Evolutionary conservation across 345 rosid genomes (phyloP).

Genomic region (Citrus medica): DNA sequence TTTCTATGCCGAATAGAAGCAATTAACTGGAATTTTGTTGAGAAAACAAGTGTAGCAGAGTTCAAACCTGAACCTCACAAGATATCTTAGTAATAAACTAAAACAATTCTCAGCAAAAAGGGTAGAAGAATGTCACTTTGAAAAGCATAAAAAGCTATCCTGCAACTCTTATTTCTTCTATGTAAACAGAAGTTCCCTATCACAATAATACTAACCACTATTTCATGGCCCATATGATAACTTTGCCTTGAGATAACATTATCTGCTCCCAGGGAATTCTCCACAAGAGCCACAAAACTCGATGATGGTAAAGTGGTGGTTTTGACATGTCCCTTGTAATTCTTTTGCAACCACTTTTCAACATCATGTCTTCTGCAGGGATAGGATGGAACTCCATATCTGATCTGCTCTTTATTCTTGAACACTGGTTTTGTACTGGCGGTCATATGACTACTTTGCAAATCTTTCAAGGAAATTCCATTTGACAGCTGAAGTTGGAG

Average conservation of each 20-base stretch:
- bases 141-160: background rate
- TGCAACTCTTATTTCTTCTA: background rate
- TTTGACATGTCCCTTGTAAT: constrained; percentile 27
- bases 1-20: background rate
- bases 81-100: background rate
- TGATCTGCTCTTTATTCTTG: constrained; percentile 17
- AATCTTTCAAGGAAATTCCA: constrained; percentile 45
- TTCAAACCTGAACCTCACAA: background rate
- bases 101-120: background rate
- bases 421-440: constrained; percentile 18
- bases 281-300: constrained; percentile 39
- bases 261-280: constrained; percentile 40
- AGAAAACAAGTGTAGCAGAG: background rate
- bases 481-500: constrained; percentile 43
- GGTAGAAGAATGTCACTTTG: background rate
- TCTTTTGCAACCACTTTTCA: constrained; percentile 50
- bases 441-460: constrained; percentile 24
- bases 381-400: constrained; percentile 20
- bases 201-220: constrained; percentile 39
- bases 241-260: constrained; percentile 37
- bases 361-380: constrained; percentile 36
- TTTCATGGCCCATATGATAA: constrained; percentile 36
- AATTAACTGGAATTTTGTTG: background rate
- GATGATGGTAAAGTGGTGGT: constrained; percentile 25
- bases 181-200: background rate